phyloP scores from a whole-genome alignment of 2,329 filamentous ascomycete species.

The Gnomoniopsis smithogilvyi region DNA sequence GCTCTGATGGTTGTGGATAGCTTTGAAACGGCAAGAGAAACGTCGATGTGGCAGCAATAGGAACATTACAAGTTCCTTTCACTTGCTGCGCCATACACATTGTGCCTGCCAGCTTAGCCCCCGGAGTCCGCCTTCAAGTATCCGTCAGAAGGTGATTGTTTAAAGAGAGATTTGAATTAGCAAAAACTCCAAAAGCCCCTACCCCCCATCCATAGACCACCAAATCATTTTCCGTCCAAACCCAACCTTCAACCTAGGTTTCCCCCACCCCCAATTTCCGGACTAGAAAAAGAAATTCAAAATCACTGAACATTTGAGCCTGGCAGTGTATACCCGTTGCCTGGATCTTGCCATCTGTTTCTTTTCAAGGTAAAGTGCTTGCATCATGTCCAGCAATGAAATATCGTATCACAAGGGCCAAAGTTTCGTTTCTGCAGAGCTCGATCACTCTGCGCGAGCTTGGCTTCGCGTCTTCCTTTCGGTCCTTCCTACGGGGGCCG shows the following conservation, averaged over 20 bases:
- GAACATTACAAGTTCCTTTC: background rate
- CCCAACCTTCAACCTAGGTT: background rate
- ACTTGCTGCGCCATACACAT: slow-evolving; percentile 12
- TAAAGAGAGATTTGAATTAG: slow-evolving; percentile 3
- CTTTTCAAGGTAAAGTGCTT: background rate
- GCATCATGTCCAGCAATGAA: background rate
- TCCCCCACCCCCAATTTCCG: background rate
- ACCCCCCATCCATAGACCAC: background rate
- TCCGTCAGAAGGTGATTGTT: background rate
- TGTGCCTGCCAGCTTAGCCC: background rate
- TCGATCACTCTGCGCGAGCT: slow-evolving; percentile 21
- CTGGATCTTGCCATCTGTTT: background rate
- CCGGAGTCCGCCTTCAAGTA: background rate
- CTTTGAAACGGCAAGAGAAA: background rate
- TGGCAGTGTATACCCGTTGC: background rate
- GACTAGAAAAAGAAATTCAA: background rate
- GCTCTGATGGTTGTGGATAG: too few relatives aligned
- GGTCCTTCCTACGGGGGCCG: slow-evolving; percentile 29
- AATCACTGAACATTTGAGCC: background rate
- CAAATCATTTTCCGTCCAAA: slow-evolving; percentile 6
- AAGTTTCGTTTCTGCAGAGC: background rate
- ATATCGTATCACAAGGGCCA: background rate
- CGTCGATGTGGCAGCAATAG: background rate
- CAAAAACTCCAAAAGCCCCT: slow-evolving; percentile 7
- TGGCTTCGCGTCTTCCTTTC: slow-evolving; percentile 38